Base-by-base conservation (phyloP, 192 early-diverging fungal genomes). In the Gryganskiella cystojenkinii region DNA sequence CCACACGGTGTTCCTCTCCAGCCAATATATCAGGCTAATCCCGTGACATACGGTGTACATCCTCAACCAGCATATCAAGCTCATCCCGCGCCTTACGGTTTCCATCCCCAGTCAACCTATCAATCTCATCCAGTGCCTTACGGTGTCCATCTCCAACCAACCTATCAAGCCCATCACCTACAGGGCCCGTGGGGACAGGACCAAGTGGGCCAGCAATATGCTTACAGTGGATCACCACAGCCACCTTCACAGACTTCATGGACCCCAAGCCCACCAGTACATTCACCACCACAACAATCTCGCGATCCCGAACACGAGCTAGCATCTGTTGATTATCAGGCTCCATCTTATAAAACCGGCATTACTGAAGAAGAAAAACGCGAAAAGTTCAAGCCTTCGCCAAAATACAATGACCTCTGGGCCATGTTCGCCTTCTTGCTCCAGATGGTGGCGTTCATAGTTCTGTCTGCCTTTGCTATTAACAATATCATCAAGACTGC, bases 401-500 rank as follows among this genome's bases (percentile, higher is more conserved):
- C 56, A 47, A 69, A 69, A 60, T 60, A 69, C 44, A 56, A 50
- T 9, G 67, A 69, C 57, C 59, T 67, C 44, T 67, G 72, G 72
- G 58, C 64, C 4, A 8, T 43, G 22, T 51, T 71, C 37, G 40
- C 62, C 25, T 79, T 70, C 49, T n/a, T 65, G 7, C 35, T 71
- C 50, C 75, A 80, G 19, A 50, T 72, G 53, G 51, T 33, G 46
- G 70, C 42, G 15, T 72, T 66, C 37, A 27, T 64, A 10, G 35
- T 49, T 35, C 24, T 62, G 42, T 49, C 56, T 37, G 56, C 45
- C 50, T 44, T 56, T 58, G 63, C 62, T 5, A 43, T 67, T 33
- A 82, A 61, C 42, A 50, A 51, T 47, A 37, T 70, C 14, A 63
- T 86, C 82, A 63, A 80, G 69, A 28, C 69, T 74, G 74, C 76